Evolutionary conservation across 495 filamentous ascomycete species (phyloP), one percentile per base, ranked within the genome.

Genomic region (Delitschia confertaspora): DNA sequence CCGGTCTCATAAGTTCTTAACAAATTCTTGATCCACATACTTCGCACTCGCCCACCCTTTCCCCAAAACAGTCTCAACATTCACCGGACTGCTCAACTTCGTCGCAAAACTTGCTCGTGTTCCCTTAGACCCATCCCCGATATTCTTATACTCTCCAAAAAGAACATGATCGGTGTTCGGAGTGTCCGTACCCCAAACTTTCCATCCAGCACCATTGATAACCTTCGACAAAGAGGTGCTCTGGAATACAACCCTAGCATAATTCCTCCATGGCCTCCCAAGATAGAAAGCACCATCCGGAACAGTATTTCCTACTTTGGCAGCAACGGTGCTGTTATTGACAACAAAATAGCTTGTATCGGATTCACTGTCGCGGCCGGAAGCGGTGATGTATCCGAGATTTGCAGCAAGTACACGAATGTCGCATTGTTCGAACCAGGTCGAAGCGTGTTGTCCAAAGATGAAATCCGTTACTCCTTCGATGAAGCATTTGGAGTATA

Each of bases 401-500:
- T 53, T 82, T 67, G 42, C 60, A 4, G 63, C 60, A 22, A 73
- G 64, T 13, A 82, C 74, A 3, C 68, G 58, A 44, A 83, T 74
- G 45, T 74, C 70, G 27, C 64, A 68, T 18, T 60, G 52, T 49
- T 81, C 74, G 51, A 83, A 79, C 79, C 79, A 84, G 8, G 69
- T 71, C 7, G 60, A 60, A 8, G 72, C 74, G 18, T 65, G 59
- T 59, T 78, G 74, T 5, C 80, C 80, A 58, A 80, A 83, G 51
- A 83, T 74, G 53, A 81, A 82, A 53, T 82, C 79, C 16, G 73
- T 73, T 8, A 72, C 73, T 9, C 79, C 79, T 44, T 70, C 63
- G 47, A 82, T 76, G 34, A 68, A 61, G 53, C 66, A 70, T 16
- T 62, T 60, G 11, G 63, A 68, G 60, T 73, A 82, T n/a, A 79